Evolutionary conservation across 352 stramenopile species (phyloP).

Genomic region (Albugo candida): DNA sequence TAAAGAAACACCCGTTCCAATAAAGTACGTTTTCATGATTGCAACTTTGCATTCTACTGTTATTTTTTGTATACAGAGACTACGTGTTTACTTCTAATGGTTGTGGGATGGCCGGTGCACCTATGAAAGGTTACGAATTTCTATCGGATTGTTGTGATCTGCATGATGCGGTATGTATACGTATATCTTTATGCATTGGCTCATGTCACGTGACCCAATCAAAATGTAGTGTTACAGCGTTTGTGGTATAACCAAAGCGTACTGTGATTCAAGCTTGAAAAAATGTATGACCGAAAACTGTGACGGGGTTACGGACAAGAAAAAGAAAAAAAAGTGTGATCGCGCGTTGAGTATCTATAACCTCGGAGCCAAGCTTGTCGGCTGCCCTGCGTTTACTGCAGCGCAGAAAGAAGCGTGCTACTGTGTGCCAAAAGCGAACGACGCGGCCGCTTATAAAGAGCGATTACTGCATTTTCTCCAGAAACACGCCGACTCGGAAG

Average conservation of each 20-base stretch:
- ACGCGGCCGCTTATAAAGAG: conserved; percentile 15
- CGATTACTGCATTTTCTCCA: conserved; percentile 40
- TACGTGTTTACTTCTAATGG: conserved; percentile 61
- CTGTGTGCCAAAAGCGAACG: conserved; percentile 19
- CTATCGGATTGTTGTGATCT: conserved; percentile 63
- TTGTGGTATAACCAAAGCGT: conserved; percentile 54
- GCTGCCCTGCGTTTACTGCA: conserved; percentile 37
- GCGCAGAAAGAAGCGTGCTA: conserved; percentile 48
- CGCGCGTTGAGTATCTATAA: conserved; percentile 42
- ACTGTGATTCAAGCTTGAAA: conserved; percentile 42
- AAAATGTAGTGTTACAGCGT: conserved; percentile 41
- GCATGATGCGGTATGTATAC: conserved; percentile 39
- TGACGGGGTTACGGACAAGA: conserved; percentile 4
- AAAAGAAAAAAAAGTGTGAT: conserved; percentile 24
- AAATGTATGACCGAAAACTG: conserved; percentile 58
- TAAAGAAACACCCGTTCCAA: conserved; percentile 9
- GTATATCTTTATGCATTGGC: neutral
- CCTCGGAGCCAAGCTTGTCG: conserved; percentile 45
- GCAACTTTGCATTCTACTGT: neutral
- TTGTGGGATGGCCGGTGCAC: conserved; percentile 38
- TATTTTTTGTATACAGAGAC: conserved; percentile 13
- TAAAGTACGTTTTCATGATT: conserved; percentile 8
- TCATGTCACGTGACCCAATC: neutral
- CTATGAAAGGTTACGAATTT: conserved; percentile 21
- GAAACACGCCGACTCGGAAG: conserved; percentile 16